These are phyloP conservation scores for Carex cristatella DNA, from an alignment of 176 grass and related monocot genomes.

Conservation along the genomic window DNA sequence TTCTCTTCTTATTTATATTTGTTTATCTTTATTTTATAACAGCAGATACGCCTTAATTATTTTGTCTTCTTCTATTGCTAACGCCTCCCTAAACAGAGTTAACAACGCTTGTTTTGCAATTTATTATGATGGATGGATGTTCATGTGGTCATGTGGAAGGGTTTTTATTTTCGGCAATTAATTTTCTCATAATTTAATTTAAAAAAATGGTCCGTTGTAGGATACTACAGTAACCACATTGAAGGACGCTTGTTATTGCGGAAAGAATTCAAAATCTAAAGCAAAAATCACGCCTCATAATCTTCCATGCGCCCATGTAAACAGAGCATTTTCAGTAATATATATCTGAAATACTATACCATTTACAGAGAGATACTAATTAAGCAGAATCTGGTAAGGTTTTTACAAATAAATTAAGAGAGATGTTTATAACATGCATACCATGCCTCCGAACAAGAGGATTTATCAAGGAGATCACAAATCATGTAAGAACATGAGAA, in stretches of 20 bases:
- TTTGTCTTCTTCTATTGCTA: not conserved
- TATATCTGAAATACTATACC: not conserved
- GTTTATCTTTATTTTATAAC: too few species aligned
- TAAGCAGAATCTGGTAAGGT: not conserved
- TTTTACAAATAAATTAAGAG: not conserved
- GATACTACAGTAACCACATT: not conserved
- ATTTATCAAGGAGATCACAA: slow-evolving; percentile 27
- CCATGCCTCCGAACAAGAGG: slow-evolving; percentile 21
- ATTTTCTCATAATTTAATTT: not conserved
- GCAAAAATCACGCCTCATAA: not conserved
- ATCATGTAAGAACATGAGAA: slow-evolving; percentile 15
- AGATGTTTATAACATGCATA: slow-evolving; percentile 31
- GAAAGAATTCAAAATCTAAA: not conserved
- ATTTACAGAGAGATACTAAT: not conserved
- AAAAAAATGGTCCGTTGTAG: not conserved
- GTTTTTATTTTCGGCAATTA: not conserved
- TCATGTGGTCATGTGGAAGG: not conserved
- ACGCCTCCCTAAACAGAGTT: not conserved
- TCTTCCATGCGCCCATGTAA: not conserved
- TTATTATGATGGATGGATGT: not conserved
- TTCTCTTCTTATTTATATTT: too few species aligned
- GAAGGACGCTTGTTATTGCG: not conserved
- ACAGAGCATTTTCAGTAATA: not conserved
- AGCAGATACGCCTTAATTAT: not conserved
- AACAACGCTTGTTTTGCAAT: not conserved